These are phyloP conservation scores for Ramularia collo-cygni DNA, from an alignment of 2,329 filamentous ascomycete genomes.

Conservation along the genomic window DNA sequence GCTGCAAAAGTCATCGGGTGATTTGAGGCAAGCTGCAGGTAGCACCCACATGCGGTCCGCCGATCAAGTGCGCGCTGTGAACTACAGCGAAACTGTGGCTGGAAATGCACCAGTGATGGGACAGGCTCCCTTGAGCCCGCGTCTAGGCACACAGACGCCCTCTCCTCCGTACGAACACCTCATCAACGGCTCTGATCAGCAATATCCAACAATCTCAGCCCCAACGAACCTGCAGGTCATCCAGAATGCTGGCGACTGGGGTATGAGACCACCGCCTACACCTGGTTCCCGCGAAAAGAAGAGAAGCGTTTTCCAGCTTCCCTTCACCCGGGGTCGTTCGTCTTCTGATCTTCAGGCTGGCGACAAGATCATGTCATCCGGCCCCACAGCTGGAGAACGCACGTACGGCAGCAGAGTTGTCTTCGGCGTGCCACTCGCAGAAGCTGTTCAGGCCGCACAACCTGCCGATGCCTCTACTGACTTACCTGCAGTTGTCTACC, in stretches of 20 bases:
- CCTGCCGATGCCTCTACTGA: slow-evolving; percentile 67
- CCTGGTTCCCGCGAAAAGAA: slow-evolving; percentile 72
- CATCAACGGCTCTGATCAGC: slow-evolving; percentile 25
- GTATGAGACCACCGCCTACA: slow-evolving; percentile 58
- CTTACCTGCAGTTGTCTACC: slow-evolving; percentile 86
- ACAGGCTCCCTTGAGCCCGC: slow-evolving; percentile 20
- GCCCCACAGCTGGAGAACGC: slow-evolving; percentile 19
- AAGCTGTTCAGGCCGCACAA: slow-evolving; percentile 75
- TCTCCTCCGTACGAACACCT: slow-evolving; percentile 31
- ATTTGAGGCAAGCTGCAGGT: slow-evolving; percentile 23
- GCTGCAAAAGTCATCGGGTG: slow-evolving; percentile 32
- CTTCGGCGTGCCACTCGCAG: slow-evolving; percentile 77
- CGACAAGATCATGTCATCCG: slow-evolving; percentile 20
- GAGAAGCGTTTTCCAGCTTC: slow-evolving; percentile 50
- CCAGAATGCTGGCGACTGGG: slow-evolving; percentile 75
- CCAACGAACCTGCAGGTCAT: slow-evolving; percentile 81
- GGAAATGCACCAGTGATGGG: slow-evolving; percentile 52
- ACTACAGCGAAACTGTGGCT: slow-evolving; percentile 51
- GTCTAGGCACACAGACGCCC: slow-evolving; percentile 21
- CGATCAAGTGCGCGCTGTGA: slow-evolving; percentile 34
- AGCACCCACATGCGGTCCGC: slow-evolving; percentile 9
- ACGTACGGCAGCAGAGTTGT: slow-evolving; percentile 41
- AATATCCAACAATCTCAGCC: slow-evolving; percentile 59
- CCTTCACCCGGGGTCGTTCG: slow-evolving; percentile 57
- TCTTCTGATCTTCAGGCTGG: slow-evolving; percentile 55